These are phyloP conservation scores for Pseudohalonectria lignicola DNA, from an alignment of 2,329 filamentous ascomycete species.

Conservation along the genomic window DNA sequence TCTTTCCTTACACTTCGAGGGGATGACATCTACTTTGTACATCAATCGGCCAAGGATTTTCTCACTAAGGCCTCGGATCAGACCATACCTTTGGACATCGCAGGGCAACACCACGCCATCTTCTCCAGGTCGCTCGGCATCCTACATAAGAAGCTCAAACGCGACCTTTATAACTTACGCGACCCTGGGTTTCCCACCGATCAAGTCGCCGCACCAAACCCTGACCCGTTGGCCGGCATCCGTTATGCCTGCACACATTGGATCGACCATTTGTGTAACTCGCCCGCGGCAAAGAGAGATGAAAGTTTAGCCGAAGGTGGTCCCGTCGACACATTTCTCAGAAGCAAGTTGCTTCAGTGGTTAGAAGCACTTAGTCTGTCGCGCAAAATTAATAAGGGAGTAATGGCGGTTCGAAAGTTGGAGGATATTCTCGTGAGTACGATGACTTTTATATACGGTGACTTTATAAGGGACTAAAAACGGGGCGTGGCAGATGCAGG, in stretches of 20 bases:
- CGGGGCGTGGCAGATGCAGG: neutral
- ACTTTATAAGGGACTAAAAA: neutral
- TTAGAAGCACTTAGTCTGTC: slow-evolving; percentile 28
- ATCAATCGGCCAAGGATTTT: too few relatives aligned
- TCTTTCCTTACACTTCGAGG: slow-evolving; percentile 25
- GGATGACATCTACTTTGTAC: slow-evolving; percentile 14
- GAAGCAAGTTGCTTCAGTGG: slow-evolving; percentile 26
- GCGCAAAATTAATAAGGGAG: slow-evolving; percentile 11
- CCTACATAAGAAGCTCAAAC: slow-evolving; percentile 16
- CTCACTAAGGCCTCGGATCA: slow-evolving; percentile 4
- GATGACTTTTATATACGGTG: neutral
- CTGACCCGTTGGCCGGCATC: slow-evolving; percentile 14
- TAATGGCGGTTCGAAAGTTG: slow-evolving; percentile 12
- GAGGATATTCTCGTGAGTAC: neutral
- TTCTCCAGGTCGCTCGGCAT: slow-evolving; percentile 21
- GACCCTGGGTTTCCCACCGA: slow-evolving; percentile 12
- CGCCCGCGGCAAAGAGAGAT: neutral
- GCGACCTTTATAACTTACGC: slow-evolving; percentile 22
- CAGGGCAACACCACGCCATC: slow-evolving; percentile 17
- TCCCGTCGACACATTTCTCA: slow-evolving; percentile 19
- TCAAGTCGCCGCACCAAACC: slow-evolving; percentile 8
- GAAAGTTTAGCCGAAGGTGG: slow-evolving; percentile 12
- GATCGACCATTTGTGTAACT: slow-evolving; percentile 18
- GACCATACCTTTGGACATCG: slow-evolving; percentile 17
- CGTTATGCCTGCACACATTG: slow-evolving; percentile 22